A percentile compares a stretch with the other conserved stretches of the same genome.
phyloP scores from a whole-genome alignment of 768 basidiomycete genomes.

The Lyophyllum semitale region DNA sequence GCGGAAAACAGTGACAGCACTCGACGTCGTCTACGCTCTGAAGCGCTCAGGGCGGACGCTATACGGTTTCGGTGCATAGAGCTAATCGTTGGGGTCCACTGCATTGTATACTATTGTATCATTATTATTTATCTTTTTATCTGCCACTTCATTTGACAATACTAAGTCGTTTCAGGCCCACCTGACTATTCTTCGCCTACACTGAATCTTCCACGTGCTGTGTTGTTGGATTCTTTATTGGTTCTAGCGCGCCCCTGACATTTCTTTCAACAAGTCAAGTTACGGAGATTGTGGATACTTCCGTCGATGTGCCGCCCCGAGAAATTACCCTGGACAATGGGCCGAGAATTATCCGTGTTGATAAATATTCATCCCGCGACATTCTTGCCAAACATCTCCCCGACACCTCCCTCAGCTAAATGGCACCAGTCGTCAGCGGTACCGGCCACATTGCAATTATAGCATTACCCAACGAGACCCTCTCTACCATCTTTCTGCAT shows the following conservation, averaged over 20 bases:
- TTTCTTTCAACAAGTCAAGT: not conserved
- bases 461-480: conserved; percentile 57
- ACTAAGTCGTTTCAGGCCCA: not conserved
- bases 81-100: not conserved
- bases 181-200: not conserved
- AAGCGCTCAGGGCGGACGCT: conserved; percentile 88
- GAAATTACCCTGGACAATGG: conserved; percentile 28
- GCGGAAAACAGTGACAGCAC: conserved; percentile 91
- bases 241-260: not conserved
- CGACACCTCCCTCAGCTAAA: conserved; percentile 7
- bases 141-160: conserved; percentile 2
- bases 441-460: conserved; percentile 19
- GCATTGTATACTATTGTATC: conserved; percentile 25
- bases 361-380: conserved; percentile 27
- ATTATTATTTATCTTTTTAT: conserved; percentile 19
- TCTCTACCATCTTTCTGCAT: conserved; percentile 46
- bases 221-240: not conserved
- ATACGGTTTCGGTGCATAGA: conserved; percentile 90
- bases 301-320: conserved; percentile 45
- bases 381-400: conserved; percentile 9
- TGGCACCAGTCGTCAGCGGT: conserved; percentile 10
- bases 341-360: conserved; percentile 38
- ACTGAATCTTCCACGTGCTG: conserved; percentile 9
- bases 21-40: conserved; percentile 88
- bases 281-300: conserved; percentile 10